Base-by-base conservation (phyloP, 805 yeast species). In the Kuraishia hungarica region DNA sequence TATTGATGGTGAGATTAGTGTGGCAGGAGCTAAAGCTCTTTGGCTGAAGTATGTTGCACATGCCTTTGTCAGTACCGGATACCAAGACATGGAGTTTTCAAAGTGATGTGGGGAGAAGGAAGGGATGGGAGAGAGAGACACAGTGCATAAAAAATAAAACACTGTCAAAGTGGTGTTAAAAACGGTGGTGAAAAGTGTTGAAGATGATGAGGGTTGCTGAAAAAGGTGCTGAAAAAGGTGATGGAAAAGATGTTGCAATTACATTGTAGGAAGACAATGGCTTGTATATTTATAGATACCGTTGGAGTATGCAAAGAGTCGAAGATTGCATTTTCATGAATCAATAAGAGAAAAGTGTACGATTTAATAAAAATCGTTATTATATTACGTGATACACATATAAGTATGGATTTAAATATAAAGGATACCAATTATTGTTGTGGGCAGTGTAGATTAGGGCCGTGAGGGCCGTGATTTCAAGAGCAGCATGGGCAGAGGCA, bases 51-150 rank as follows among this genome's bases (percentile, higher is more conserved):
- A 73, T 63, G 64, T 84, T 56, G 72, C 76, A 55, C 74, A 83
- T 61, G 83, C 87, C 0, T 89, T 87, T 65, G 78, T 83, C 6
- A 76, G 80, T 54, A 76, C 88, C 3, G 86, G 83, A 19, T 87
- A 87, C 66, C 84, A 83, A 64, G 76, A 82, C 55, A 67, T 69
- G 61, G 73, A 76, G 23, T 58, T 35, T 35, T 7, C 43, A 13
- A 35, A 13, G 17, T 35, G 17, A 13, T 3, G 43, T 5, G 29
- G 29, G 10, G 5, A 26, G 5, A 26, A 6, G 29, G 5, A 26
- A 10, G 5, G 5, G 29, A 26, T 5, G 5, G 5, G 29, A 26
- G 29, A 6, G 8, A 26, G 29, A 6, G 29, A 26, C 10, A 10
- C 29, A 26, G 29, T 6, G 29, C 29, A 26, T 26, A 10, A 26